phyloP scores from a whole-genome alignment of 2,329 filamentous ascomycete species.

The Claviceps sp. region DNA sequence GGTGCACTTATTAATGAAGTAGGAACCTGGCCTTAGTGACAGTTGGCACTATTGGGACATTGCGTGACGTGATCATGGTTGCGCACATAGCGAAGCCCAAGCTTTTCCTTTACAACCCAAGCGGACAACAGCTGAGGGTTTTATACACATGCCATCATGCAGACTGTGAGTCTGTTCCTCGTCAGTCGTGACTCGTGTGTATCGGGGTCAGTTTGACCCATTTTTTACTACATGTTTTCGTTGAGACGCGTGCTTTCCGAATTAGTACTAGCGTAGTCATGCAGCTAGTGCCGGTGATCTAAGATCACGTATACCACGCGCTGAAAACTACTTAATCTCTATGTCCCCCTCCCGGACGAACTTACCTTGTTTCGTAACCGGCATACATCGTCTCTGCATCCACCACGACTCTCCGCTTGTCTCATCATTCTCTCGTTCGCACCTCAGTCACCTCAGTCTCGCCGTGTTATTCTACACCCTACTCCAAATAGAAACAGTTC shows the following conservation, averaged over 20 bases:
- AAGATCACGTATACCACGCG: slow-evolving; percentile 31
- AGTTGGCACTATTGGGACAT: background rate
- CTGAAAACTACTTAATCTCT: slow-evolving; percentile 45
- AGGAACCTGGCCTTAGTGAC: background rate
- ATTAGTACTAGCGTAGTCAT: slow-evolving; percentile 16
- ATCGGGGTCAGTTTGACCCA: slow-evolving; percentile 6
- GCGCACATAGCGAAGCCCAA: background rate
- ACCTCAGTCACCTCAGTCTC: background rate
- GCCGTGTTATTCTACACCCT: no score
- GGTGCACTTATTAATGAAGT: background rate
- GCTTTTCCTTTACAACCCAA: no score
- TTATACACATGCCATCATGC: background rate
- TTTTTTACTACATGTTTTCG: slow-evolving; percentile 13
- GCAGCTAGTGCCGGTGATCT: slow-evolving; percentile 28
- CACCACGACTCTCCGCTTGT: slow-evolving; percentile 15
- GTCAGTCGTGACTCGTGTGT: no score
- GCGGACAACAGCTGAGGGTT: no score
- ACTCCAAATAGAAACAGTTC: slow-evolving; percentile 26
- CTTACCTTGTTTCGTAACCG: slow-evolving; percentile 19
- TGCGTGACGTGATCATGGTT: background rate
- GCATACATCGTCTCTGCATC: slow-evolving; percentile 25
- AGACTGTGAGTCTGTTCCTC: background rate
- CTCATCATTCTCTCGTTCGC: slow-evolving; percentile 6
- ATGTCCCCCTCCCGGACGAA: slow-evolving; percentile 29
- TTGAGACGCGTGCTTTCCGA: slow-evolving; percentile 17